Evolutionary conservation across 78 protist genomes (phyloP), one percentile per base, ranked within the genome.

Genomic region (Creolimax fragrantissima): DNA sequence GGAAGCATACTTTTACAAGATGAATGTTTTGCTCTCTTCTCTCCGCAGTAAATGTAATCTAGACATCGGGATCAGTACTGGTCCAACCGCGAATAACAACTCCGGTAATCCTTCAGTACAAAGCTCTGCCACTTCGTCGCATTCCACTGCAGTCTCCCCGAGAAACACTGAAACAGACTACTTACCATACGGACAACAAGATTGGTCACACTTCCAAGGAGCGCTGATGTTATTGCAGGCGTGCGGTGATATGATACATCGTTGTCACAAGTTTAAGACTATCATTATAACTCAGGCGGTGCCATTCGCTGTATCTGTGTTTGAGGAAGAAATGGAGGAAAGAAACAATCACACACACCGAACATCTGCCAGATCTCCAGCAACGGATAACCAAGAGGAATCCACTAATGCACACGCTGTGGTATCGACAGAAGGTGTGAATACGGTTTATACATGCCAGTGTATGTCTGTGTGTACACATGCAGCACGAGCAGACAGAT

Each of bases 151-250:
- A 58, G 39, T 24, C 74, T 32, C 11, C 11, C 24, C 74, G 11
- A 58, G 39, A 58, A 24, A 58, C 1, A 58, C 39, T 1, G 74
- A 58, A 24, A 58, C 74, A 17, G 74, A 58, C 74, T 58, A 58
- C 74, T 24, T 58, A 24, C 74, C 74, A 17, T 58, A 83, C 7
- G 7, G 86, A 39, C 42, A 35, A 24, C 86, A 83, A 41, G 86
- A 83, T 41, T 83, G 86, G 86, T 83, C 86, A 24, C 86, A 83
- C 42, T 83, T 83, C 7, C 86, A 83, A 24, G 86, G 86, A 39
- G 86, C 86, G 7, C 86, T 83, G 41, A 83, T 83, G 86, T 41
- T 83, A 41, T 41, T 83, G 5, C 86, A 83, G 86, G 86, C 86
- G 42, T 6, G 7, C 6, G 86, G 86, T 5, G 86, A 83, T 41